These are phyloP conservation scores for Fusarium sp. DNA, from an alignment of 2,329 filamentous ascomycete species.

Conservation along the genomic window DNA sequence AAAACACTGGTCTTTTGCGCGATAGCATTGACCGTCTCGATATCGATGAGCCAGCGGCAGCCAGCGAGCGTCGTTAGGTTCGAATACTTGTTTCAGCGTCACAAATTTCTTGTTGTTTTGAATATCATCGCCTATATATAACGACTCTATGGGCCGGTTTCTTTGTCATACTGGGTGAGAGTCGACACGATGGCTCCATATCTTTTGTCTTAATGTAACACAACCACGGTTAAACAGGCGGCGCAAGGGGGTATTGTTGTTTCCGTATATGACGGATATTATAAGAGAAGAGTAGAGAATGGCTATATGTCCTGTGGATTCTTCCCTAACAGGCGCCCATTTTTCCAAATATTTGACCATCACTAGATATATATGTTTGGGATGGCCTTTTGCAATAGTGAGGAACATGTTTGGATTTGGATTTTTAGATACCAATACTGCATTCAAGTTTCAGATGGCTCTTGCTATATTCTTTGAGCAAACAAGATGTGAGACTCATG, in stretches of 20 bases:
- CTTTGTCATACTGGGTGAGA: constrained; percentile 22
- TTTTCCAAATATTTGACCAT: not conserved
- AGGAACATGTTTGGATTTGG: no score
- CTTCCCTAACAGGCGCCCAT: not conserved
- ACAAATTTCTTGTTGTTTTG: constrained; percentile 27
- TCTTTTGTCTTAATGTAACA: constrained; percentile 39
- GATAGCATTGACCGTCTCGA: constrained; percentile 53
- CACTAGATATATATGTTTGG: not conserved
- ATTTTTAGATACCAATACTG: not conserved
- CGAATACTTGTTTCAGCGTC: constrained; percentile 29
- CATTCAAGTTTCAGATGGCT: not conserved
- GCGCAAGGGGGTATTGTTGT: constrained; percentile 22
- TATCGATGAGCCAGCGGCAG: constrained; percentile 48
- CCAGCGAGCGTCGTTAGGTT: constrained; percentile 32
- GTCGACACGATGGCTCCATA: constrained; percentile 12
- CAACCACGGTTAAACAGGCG: constrained; percentile 20
- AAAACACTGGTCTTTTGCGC: constrained; percentile 59
- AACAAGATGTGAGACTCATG: not conserved
- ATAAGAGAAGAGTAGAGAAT: not conserved
- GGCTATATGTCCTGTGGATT: not conserved
- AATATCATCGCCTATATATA: constrained; percentile 27
- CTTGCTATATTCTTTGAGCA: not conserved
- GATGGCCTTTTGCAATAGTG: not conserved
- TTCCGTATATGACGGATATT: constrained; percentile 4
- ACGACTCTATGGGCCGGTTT: constrained; percentile 25